These are phyloP conservation scores for Martensiomyces pterosporus DNA, from an alignment of 192 early-diverging fungal species.

Conservation along the genomic window DNA sequence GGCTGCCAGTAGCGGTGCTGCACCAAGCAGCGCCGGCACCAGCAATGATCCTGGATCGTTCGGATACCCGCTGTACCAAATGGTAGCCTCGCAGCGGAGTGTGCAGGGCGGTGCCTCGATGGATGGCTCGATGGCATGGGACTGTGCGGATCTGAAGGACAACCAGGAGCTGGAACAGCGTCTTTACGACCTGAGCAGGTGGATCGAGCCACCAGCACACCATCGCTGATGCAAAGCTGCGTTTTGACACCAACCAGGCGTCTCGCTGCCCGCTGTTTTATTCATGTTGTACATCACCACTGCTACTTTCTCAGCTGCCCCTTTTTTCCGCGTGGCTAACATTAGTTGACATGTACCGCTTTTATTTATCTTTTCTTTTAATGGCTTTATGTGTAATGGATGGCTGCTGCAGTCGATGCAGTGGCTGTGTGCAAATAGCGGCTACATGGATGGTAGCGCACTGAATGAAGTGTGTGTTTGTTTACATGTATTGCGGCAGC, in stretches of 20 bases:
- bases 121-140: conserved; percentile 46
- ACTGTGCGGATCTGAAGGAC: conserved; percentile 45
- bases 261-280: neutral
- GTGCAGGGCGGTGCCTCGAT: conserved; percentile 17
- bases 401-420: too few relatives aligned
- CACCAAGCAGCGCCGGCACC: neutral
- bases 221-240: conserved; percentile 7
- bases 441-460: too few relatives aligned
- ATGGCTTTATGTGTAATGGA: too few relatives aligned
- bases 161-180: conserved; percentile 52
- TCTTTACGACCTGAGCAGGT: conserved; percentile 48
- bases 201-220: conserved; percentile 31
- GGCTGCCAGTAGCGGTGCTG: neutral
- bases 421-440: too few relatives aligned
- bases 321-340: too few relatives aligned
- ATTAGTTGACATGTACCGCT: too few relatives aligned
- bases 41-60: conserved; percentile 17
- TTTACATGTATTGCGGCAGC: too few relatives aligned
- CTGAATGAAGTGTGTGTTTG: too few relatives aligned
- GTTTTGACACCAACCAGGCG: too few relatives aligned
- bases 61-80: conserved; percentile 48
- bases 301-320: too few relatives aligned
- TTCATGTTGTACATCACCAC: too few relatives aligned
- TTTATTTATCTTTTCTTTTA: too few relatives aligned
- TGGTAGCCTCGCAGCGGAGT: conserved; percentile 32